Percentiles rank a stretch among this genome's conserved stretches.
These are phyloP conservation scores for Rhodotorula toruloides DNA, from an alignment of 768 basidiomycete genomes.

Conservation along the genomic window DNA sequence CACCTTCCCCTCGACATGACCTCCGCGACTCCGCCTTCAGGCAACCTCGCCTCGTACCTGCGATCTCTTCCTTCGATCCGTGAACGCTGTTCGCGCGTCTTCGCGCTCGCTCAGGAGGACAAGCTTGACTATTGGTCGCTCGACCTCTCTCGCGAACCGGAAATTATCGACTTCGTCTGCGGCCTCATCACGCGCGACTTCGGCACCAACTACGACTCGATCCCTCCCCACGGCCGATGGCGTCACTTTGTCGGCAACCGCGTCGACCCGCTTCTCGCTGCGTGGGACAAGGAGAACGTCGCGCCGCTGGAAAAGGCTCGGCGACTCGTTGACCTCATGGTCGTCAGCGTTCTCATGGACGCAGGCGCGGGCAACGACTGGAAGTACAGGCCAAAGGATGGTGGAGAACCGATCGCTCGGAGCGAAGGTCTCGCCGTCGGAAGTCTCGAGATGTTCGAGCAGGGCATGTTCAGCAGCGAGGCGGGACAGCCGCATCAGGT, in stretches of 20 bases:
- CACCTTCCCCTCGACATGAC: too few relatives aligned
- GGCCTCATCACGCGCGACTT: constrained; percentile 59
- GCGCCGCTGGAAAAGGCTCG: constrained; percentile 55
- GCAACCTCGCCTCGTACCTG: too few relatives aligned
- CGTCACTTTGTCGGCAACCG: constrained; percentile 57
- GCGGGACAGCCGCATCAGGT: constrained; percentile 62
- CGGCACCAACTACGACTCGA: constrained; percentile 61
- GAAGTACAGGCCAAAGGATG: constrained; percentile 62
- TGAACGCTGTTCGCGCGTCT: constrained; percentile 72
- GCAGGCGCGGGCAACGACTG: constrained; percentile 84
- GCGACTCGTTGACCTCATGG: constrained; percentile 79
- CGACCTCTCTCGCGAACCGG: constrained; percentile 65
- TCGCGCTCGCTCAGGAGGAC: constrained; percentile 66
- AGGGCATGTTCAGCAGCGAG: constrained; percentile 73
- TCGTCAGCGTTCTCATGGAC: constrained; percentile 86
- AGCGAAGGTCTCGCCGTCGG: constrained; percentile 71
- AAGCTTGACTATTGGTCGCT: constrained; percentile 82
- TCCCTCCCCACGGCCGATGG: constrained; percentile 64
- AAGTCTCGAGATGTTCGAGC: constrained; percentile 79
- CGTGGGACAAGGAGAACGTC: constrained; percentile 30
- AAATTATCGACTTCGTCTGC: constrained; percentile 48
- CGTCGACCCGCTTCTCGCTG: constrained; percentile 39
- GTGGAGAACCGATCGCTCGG: constrained; percentile 59
- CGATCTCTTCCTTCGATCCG: constrained; percentile 84
- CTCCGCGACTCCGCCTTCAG: too few relatives aligned